Evolutionary conservation across 1,139 yeast genomes (phyloP).

Genomic region (Debaryomyces singareniensis): DNA sequence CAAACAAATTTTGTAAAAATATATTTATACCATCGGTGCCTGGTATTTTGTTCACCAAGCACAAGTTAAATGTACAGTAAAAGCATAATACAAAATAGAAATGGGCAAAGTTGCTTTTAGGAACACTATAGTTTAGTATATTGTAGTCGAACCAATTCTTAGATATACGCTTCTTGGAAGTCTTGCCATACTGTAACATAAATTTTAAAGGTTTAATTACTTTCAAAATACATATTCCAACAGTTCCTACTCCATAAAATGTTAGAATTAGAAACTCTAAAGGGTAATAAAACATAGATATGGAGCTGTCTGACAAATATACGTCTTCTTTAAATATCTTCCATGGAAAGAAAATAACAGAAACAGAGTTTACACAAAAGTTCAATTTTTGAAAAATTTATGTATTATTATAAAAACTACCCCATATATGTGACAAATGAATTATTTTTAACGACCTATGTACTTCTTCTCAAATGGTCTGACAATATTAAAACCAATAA

Average conservation of each 20-base stretch:
- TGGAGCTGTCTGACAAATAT: no score
- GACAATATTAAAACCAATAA: conserved; percentile 51
- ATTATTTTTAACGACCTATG: conserved; percentile 26
- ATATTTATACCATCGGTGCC: no score
- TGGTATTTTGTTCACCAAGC: no score
- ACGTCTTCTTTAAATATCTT: no score
- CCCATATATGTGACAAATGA: no score
- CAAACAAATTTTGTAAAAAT: no score
- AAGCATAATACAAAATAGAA: conserved; percentile 33
- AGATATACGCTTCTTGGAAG: conserved; percentile 4
- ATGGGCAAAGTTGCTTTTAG: conserved; percentile 43
- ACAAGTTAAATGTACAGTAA: no score
- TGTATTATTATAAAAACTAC: not conserved
- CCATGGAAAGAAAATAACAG: no score
- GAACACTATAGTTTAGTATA: conserved; percentile 28
- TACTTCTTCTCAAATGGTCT: conserved; percentile 72
- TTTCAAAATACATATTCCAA: conserved; percentile 9
- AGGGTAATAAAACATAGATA: no score
- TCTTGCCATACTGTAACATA: conserved; percentile 16
- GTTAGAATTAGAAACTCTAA: no score
- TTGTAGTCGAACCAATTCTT: no score
- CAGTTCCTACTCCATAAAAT: conserved; percentile 4
- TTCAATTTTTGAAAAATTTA: not conserved
- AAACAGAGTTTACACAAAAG: not conserved
- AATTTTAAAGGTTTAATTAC: conserved; percentile 9